A percentile compares a stretch with the other conserved stretches of the same genome.
These are phyloP conservation scores for Podaxis pistillaris DNA, from an alignment of 768 basidiomycete genomes.

Conservation along the genomic window DNA sequence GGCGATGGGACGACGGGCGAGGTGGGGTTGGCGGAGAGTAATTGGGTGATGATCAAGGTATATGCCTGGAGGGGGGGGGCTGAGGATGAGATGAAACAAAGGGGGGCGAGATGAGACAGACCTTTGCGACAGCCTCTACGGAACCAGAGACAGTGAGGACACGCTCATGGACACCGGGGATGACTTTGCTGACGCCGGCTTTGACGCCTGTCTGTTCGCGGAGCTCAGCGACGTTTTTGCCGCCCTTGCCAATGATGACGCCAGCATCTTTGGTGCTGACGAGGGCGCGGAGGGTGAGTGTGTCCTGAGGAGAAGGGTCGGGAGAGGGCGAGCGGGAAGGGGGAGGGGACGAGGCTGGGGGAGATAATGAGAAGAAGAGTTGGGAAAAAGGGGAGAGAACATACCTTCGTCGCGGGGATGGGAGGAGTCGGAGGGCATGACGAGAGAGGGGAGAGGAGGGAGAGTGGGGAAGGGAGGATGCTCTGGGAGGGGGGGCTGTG, in stretches of 20 bases:
- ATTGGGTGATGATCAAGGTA: constrained; percentile 89
- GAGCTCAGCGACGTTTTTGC: constrained; percentile 97
- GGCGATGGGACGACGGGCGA: constrained; percentile 69
- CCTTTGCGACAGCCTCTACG: constrained; percentile 92
- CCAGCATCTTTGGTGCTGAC: constrained; percentile 97
- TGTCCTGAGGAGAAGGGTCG: constrained; percentile 68
- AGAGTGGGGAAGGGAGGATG: constrained; percentile 25
- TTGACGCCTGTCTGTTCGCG: constrained; percentile 95
- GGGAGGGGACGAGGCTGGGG: constrained; percentile 41
- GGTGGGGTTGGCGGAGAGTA: constrained; percentile 78
- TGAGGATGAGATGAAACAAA: constrained; percentile 14
- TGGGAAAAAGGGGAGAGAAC: constrained; percentile 19
- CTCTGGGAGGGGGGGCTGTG: constrained; percentile 25
- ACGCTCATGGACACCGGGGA: constrained; percentile 95
- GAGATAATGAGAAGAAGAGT: constrained; percentile 16
- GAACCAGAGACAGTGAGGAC: constrained; percentile 93
- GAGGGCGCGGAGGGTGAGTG: constrained; percentile 88
- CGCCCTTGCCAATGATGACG: constrained; percentile 94
- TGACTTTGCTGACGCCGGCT: constrained; percentile 99
- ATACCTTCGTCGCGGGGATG: constrained; percentile 55
- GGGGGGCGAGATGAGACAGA: constrained; percentile 29
- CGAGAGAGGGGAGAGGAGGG: constrained; percentile 31
- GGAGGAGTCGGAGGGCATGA: constrained; percentile 69
- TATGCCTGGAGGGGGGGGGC: constrained; percentile 64
- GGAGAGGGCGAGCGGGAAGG: constrained; percentile 77